Conservation (phyloP, 2,329 filamentous ascomycete genomes). For the Aspergillus alliaceus region DNA sequence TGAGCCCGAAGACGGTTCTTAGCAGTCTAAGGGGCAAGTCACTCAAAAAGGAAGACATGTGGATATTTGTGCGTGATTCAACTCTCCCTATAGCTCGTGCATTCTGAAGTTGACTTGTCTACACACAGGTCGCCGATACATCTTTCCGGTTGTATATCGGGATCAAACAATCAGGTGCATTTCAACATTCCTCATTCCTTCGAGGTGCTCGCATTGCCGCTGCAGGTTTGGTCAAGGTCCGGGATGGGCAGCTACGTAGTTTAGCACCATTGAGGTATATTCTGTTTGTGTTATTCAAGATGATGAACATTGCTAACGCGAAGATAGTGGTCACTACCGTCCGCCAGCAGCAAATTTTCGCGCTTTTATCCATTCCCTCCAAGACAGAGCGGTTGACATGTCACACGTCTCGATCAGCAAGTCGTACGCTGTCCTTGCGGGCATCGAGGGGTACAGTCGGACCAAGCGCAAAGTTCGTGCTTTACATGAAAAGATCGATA, state of each 20-base stretch:
- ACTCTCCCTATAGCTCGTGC: not conserved
- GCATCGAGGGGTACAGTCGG: conserved; percentile 76
- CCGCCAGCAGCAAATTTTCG: conserved; percentile 81
- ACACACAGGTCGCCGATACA: conserved; percentile 61
- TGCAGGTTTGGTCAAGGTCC: conserved; percentile 82
- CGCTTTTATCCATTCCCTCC: conserved; percentile 72
- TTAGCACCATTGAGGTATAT: conserved; percentile 59
- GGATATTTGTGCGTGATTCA: conserved; percentile 71
- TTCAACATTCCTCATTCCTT: conserved; percentile 88
- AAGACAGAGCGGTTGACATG: conserved; percentile 75
- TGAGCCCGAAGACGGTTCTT: conserved; percentile 71
- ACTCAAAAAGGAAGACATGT: conserved; percentile 80
- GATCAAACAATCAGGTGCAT: conserved; percentile 84
- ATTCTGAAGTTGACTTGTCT: not conserved
- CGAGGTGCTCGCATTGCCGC: conserved; percentile 78
- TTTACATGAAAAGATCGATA: conserved; percentile 22
- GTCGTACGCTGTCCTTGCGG: conserved; percentile 78
- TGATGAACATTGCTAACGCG: not conserved
- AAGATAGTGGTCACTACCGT: conserved; percentile 72
- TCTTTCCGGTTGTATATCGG: conserved; percentile 78
- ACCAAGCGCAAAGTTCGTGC: conserved; percentile 48
- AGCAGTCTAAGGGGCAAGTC: conserved; percentile 73
- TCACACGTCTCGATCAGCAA: conserved; percentile 74
- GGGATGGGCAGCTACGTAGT: conserved; percentile 72
- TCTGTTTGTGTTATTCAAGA: no score